Evolutionary conservation across 257 asterid species (phyloP), one percentile per base, ranked within the genome.

Genomic region (Nicotiana tomentosiformis): DNA sequence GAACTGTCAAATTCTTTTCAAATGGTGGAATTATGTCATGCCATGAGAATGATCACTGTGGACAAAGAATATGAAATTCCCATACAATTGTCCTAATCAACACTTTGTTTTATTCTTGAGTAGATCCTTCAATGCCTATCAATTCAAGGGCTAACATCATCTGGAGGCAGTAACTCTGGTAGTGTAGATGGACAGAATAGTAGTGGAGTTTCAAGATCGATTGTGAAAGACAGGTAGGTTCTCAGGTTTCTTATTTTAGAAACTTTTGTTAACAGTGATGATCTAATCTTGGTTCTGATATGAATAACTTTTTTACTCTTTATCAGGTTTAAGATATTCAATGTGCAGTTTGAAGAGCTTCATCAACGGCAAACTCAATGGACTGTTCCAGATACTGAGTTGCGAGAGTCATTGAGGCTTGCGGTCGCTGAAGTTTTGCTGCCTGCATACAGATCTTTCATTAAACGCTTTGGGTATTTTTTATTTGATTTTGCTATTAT

Each of bases 311-410:
- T 57, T 32, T 68, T 35, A 83, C 49, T 74, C 66, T 80, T 83
- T 9, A 77, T 77, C 88, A 96, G 98, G 84, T 91, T 96, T 87
- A 96, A 95, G 93, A 90, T 93, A 26, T 96, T 96, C 84, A 96
- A 94, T 87, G 78, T 86, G 78, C 98, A 93, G 87, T 96, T 96
- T 84, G 99, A 96, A 86, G 99, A 96, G 88, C 98, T 96, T 88
- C 99, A 96, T 89, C 99, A 96, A 88, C 91, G 93, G 85, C 98
- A 96, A 87, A 88, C 93, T 87, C 99, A 94, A 81, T 96, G 99
- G 99, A 91, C 99, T 8, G 98, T 96, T 82, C 98, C 99, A 2
- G 99, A 96, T 87, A 88, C 98, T 2, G 99, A 96, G 90, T 92
- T 96, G 68, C 92, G 99, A 62, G 99, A 96, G 83, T 94, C 98